Conservation (phyloP, 1,284 basidiomycete genomes). For the Trichosporon coremiiforme region DNA sequence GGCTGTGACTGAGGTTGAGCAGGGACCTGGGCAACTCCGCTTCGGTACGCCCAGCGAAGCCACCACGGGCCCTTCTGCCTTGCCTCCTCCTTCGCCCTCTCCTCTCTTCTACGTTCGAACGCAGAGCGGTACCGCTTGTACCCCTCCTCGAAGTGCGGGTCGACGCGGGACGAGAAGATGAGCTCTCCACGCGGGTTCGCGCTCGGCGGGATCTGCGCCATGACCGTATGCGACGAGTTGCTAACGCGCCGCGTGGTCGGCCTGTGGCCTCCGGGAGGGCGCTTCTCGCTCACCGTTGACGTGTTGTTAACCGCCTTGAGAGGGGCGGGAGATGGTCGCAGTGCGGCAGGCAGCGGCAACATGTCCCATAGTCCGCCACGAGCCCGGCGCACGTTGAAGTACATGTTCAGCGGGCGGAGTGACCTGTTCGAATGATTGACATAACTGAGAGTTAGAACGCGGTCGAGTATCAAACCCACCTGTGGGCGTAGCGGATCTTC, state of each 20-base stretch:
- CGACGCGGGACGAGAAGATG: constrained; percentile 89
- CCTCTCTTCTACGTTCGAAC: constrained; percentile 81
- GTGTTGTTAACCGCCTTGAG: constrained; percentile 36
- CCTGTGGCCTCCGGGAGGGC: constrained; percentile 46
- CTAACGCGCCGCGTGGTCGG: constrained; percentile 26
- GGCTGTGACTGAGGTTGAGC: background rate
- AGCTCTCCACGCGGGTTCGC: constrained; percentile 91
- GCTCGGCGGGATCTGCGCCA: constrained; percentile 83
- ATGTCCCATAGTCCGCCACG: constrained; percentile 63
- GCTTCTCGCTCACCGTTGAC: constrained; percentile 25
- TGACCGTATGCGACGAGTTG: constrained; percentile 55
- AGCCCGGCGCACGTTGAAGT: constrained; percentile 76
- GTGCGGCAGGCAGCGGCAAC: constrained; percentile 68
- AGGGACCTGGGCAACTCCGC: background rate
- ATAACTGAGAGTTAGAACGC: constrained; percentile 64
- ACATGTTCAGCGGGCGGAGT: constrained; percentile 91
- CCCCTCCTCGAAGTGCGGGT: constrained; percentile 77
- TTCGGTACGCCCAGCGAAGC: constrained; percentile 7
- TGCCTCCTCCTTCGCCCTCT: constrained; percentile 58
- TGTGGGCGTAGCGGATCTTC: constrained; percentile 93
- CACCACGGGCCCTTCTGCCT: constrained; percentile 32
- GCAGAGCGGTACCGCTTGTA: constrained; percentile 89
- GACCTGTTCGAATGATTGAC: constrained; percentile 94
- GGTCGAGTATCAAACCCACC: constrained; percentile 61
- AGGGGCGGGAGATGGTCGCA: constrained; percentile 60